A percentile compares a stretch with the other conserved stretches of the same genome.
phyloP scores from a whole-genome alignment of 2,329 filamentous ascomycete species.

The Dothideomycetes sp. region DNA sequence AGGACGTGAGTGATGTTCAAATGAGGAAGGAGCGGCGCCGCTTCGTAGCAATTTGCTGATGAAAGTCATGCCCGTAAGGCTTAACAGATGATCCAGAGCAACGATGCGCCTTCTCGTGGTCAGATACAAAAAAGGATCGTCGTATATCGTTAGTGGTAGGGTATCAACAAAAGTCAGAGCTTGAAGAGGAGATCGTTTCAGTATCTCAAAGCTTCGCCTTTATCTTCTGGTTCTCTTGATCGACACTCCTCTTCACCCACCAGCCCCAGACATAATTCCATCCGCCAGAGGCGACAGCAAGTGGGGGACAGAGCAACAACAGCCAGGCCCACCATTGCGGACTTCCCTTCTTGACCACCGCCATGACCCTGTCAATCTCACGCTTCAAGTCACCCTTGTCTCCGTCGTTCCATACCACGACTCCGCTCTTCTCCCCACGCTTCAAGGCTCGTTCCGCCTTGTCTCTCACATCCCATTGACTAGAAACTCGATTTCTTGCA shows the following conservation, averaged over 20 bases:
- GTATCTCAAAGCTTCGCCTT: conserved; percentile 45
- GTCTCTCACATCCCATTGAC: conserved; percentile 74
- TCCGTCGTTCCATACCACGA: conserved; percentile 87
- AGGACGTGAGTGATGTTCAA: no score
- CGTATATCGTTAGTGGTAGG: background rate
- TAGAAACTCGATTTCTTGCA: conserved; percentile 72
- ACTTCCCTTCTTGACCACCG: conserved; percentile 49
- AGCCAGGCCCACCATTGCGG: conserved; percentile 79
- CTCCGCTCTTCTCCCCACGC: conserved; percentile 51
- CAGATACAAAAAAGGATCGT: no score
- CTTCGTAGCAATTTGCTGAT: no score
- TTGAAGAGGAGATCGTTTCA: background rate
- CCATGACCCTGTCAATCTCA: conserved; percentile 58
- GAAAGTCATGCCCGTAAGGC: no score
- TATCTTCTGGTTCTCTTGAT: conserved; percentile 41
- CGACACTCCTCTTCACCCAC: conserved; percentile 61
- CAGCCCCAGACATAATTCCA: conserved; percentile 67
- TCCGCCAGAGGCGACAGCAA: conserved; percentile 56
- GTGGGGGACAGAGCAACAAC: conserved; percentile 56
- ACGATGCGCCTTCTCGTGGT: no score
- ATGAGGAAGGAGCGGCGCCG: no score
- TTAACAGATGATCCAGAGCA: no score
- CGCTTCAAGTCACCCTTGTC: conserved; percentile 56
- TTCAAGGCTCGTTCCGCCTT: conserved; percentile 69
- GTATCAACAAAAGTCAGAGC: background rate